Percentiles rank a stretch among this genome's conserved stretches.
These are phyloP conservation scores for Eutrema japonicum DNA, from an alignment of 345 rosid genomes.

Conservation along the genomic window DNA sequence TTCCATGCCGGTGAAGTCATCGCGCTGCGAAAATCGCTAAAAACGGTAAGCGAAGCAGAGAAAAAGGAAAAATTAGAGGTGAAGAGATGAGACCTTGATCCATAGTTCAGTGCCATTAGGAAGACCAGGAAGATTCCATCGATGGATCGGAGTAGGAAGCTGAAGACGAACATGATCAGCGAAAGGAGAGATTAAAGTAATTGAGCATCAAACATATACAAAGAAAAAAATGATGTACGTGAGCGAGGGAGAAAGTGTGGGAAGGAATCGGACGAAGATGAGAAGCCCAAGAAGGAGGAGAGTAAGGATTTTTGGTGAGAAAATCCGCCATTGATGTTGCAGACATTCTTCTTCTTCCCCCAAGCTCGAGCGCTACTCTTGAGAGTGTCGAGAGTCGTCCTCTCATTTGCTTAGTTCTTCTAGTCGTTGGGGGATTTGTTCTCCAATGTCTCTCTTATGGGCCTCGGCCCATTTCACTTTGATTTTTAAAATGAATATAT, in stretches of 20 bases:
- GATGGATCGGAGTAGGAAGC: constrained; percentile 87
- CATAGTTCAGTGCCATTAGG: constrained; percentile 75
- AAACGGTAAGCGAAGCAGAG: neutral
- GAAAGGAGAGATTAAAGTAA: neutral
- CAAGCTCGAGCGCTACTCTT: constrained; percentile 17
- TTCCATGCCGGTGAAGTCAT: constrained; percentile 89
- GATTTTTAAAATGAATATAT: neutral
- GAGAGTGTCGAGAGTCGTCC: constrained; percentile 22
- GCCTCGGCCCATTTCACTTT: constrained; percentile 19
- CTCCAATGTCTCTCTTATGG: constrained; percentile 14
- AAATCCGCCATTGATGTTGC: constrained; percentile 51
- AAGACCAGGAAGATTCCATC: constrained; percentile 83
- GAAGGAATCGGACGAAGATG: constrained; percentile 66
- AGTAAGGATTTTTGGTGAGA: constrained; percentile 57
- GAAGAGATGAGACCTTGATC: constrained; percentile 62
- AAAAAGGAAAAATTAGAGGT: neutral
- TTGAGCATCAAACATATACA: neutral
- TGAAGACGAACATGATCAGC: constrained; percentile 39
- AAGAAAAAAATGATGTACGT: constrained; percentile 43
- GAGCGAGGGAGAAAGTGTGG: constrained; percentile 67
- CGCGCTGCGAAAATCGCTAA: constrained; percentile 54
- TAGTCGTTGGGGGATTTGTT: neutral
- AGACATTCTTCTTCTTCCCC: constrained; percentile 32
- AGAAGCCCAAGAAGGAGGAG: constrained; percentile 79
- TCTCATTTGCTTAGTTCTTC: constrained; percentile 12